phyloP scores from a whole-genome alignment of 176 grass and related monocot genomes.

The Calamus simplicifolius region DNA sequence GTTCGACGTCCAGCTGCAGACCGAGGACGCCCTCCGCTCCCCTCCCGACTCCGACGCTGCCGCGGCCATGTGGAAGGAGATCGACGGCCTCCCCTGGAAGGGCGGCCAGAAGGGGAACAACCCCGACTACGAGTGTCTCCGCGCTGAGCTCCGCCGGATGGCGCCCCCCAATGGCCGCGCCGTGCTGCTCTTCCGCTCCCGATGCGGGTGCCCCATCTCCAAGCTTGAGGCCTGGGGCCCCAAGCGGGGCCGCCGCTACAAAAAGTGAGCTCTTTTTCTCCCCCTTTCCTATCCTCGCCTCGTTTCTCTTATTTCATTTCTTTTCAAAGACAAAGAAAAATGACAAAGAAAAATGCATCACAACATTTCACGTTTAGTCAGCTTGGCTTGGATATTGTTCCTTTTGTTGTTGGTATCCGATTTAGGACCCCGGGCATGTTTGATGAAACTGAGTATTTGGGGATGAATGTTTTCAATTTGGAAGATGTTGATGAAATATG shows the following conservation, averaged over 20 bases:
- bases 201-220: slow-evolving; percentile 74
- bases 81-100: slow-evolving; percentile 89
- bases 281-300: neutral
- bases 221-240: slow-evolving; percentile 98
- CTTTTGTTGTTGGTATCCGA: too few relatives aligned
- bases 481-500: too few relatives aligned
- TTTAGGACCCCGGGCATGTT: too few relatives aligned
- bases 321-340: too few relatives aligned
- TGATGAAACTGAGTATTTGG: too few relatives aligned
- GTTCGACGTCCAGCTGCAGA: slow-evolving; percentile 97
- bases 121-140: slow-evolving; percentile 85
- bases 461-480: too few relatives aligned
- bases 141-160: slow-evolving; percentile 72
- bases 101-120: slow-evolving; percentile 76
- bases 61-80: slow-evolving; percentile 78
- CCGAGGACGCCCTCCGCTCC: slow-evolving; percentile 52
- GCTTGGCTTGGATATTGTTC: too few relatives aligned
- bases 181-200: slow-evolving; percentile 76
- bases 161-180: slow-evolving; percentile 62
- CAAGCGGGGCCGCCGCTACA: slow-evolving; percentile 74
- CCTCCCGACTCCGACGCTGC: slow-evolving; percentile 25
- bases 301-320: too few relatives aligned
- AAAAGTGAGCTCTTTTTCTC: slow-evolving; percentile 58
- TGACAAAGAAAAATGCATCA: too few relatives aligned
- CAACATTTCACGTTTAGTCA: too few relatives aligned